These are phyloP conservation scores for Salix caprea DNA, from an alignment of 345 rosid species.

Conservation along the genomic window DNA sequence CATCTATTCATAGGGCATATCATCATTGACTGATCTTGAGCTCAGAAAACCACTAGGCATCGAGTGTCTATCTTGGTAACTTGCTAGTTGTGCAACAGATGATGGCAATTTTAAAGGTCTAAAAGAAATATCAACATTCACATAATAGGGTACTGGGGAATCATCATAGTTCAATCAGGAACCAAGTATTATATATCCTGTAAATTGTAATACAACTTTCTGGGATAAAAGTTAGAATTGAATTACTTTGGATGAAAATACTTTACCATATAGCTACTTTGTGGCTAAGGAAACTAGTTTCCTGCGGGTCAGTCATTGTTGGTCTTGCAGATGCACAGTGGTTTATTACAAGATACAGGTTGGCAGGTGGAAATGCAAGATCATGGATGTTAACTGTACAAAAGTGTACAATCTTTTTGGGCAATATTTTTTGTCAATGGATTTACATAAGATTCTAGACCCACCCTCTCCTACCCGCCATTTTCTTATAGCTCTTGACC, in stretches of 20 bases:
- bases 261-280: not conserved
- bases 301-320: not conserved
- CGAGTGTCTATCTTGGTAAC: not conserved
- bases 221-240: not conserved
- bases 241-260: not conserved
- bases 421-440: not conserved
- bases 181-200: not conserved
- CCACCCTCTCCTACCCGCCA: not conserved
- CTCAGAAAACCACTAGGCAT: not conserved
- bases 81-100: not conserved
- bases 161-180: not conserved
- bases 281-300: not conserved
- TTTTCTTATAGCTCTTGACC: not conserved
- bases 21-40: not conserved
- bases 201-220: not conserved
- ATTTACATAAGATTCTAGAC: not conserved
- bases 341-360: not conserved
- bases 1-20: too few relatives aligned
- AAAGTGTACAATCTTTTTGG: not conserved
- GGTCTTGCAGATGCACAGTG: not conserved
- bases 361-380: not conserved
- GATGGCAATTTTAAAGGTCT: not conserved
- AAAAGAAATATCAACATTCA: not conserved
- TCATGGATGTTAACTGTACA: not conserved
- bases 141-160: not conserved